Evolutionary conservation across 2,329 filamentous ascomycete species (phyloP), one percentile per base, ranked within the genome.

Genomic region (Fusarium begoniae): DNA sequence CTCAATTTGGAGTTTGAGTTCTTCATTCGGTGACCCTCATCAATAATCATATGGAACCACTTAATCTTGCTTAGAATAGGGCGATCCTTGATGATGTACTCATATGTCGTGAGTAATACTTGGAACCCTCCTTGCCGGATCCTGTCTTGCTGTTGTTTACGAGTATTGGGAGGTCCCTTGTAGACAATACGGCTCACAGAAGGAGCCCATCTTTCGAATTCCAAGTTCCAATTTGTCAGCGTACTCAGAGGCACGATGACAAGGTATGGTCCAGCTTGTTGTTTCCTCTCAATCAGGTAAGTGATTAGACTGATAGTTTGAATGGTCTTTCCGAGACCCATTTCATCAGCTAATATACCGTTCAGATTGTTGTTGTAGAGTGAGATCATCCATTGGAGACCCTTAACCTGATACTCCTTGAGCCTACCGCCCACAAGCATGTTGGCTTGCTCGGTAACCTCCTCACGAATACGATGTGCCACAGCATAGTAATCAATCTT

Each of bases 351-450:
- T 78, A 99, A 87, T 75, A 99, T 98, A 89, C 96, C 96, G 82
- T 99, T 99, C 75, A 99, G 90, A 84, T 98, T 99, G 87, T 99
- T 99, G 91, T 99, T 99, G 89, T 98, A 99, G 20, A 99, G 89
- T 20, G 96, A 99, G 70, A 99, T 92, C 96, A 99, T 99, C 96
- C 96, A 99, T 83, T 99, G 96, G 54, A 99, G 86, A 89, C 96
- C 96, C 90, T 98, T 98, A 84, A 99, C 77, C 85, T 99, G 96
- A 84, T 99, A 99, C 82, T 99, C 96, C 83, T 99, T 99, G 75
- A 99, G 87, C 17, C 87, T 93, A 80, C 96, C 96, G 81, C 96
- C 96, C 72, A 98, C 94, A 69, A 99, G 89, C 48, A 97, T 97
- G 60, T 84, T 84, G 12, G 96, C 94, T 80, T 99, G 96, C 70